Evolutionary conservation across 305 asterid species (phyloP).

Genomic region (Solanum hybrid): DNA sequence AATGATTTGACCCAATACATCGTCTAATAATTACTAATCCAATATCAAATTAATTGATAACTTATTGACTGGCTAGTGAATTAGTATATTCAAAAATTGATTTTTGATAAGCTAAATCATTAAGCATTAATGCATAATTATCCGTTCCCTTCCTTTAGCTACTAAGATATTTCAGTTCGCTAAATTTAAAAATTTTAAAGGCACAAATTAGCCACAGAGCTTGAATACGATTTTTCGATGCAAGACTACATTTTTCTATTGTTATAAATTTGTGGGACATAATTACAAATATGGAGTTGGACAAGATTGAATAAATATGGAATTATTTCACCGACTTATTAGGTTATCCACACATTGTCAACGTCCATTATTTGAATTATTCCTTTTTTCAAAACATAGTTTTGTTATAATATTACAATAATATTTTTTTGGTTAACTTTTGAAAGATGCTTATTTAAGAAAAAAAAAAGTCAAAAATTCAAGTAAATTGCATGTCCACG

Average conservation of each 20-base stretch:
- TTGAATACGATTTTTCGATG: too few species aligned
- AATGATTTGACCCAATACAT: background rate
- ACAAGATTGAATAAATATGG: background rate
- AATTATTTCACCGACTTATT: background rate
- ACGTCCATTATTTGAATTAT: background rate
- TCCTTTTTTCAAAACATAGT: background rate
- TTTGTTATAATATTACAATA: background rate
- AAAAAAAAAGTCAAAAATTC: background rate
- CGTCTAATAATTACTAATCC: too few species aligned
- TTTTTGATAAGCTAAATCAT: too few species aligned
- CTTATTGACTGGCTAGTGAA: too few species aligned
- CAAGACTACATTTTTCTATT: too few species aligned
- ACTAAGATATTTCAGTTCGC: too few species aligned
- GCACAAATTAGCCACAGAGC: too few species aligned
- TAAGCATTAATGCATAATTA: background rate
- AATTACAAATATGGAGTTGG: background rate
- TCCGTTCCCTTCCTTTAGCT: too few species aligned
- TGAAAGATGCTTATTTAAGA: too few species aligned
- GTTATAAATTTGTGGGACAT: background rate
- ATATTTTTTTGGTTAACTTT: background rate
- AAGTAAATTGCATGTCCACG: background rate
- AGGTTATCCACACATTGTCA: background rate
- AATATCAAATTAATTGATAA: too few species aligned
- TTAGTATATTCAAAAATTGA: too few species aligned
- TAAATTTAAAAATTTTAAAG: too few species aligned